Percentiles rank a stretch among this genome's conserved stretches.
Conservation (phyloP, 2,329 filamentous ascomycete genomes). For the Orbilia blumenaviensis region DNA sequence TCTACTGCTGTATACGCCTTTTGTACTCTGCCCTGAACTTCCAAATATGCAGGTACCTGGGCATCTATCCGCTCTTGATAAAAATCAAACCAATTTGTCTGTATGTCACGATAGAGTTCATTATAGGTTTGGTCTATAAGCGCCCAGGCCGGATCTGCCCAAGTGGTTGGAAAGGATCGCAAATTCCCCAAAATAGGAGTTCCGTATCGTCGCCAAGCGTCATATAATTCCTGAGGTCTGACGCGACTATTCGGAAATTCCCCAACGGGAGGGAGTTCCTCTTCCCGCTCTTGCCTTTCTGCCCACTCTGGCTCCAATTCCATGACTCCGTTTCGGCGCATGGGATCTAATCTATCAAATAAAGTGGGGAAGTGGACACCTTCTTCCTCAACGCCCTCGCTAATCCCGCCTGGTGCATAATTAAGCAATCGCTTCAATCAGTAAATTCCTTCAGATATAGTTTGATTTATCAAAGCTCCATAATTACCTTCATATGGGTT, state of each 20-base stretch:
- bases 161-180: not conserved
- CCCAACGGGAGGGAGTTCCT: not conserved
- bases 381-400: slow-evolving; percentile 9
- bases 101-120: not conserved
- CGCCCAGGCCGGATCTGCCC: slow-evolving; percentile 9
- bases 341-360: not conserved
- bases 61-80: not conserved
- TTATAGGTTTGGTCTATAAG: not conserved
- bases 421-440: not conserved
- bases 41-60: not conserved
- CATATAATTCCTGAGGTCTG: not conserved
- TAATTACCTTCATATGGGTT: not conserved
- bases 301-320: not conserved
- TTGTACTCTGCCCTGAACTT: not conserved
- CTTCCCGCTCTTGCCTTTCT: not conserved
- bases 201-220: slow-evolving; percentile 3
- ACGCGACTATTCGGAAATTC: not conserved
- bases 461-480: too few relatives aligned
- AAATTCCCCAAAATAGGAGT: slow-evolving; percentile 28
- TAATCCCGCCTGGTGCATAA: not conserved
- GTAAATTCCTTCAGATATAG: not conserved
- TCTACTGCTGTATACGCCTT: not conserved
- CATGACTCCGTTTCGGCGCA: not conserved
- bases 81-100: not conserved
- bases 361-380: slow-evolving; percentile 9